Percentiles rank a stretch among this genome's conserved stretches.
These are phyloP conservation scores for Fusarium graminum DNA, from an alignment of 2,329 filamentous ascomycete genomes.

Conservation along the genomic window DNA sequence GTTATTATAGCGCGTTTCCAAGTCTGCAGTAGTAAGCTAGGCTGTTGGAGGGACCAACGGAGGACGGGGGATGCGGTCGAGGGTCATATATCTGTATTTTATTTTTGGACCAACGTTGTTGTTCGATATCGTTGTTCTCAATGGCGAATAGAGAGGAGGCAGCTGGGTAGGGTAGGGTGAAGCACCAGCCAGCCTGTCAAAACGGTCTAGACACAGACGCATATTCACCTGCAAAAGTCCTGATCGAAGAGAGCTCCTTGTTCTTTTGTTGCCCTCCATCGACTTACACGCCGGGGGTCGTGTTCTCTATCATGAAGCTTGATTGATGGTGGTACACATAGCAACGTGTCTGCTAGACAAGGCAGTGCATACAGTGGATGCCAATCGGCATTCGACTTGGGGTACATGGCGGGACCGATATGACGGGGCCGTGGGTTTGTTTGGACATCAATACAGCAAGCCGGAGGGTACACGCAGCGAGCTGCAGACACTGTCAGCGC, in stretches of 20 bases:
- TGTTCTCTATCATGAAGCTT: constrained; percentile 32
- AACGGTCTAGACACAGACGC: constrained; percentile 28
- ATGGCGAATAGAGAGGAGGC: constrained; percentile 39
- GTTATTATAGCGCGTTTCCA: constrained; percentile 30
- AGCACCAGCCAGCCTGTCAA: constrained; percentile 30
- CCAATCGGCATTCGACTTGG: constrained; percentile 49
- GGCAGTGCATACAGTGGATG: constrained; percentile 42
- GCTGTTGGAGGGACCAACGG: constrained; percentile 31
- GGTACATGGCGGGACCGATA: constrained; percentile 48
- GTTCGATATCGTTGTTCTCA: constrained; percentile 38
- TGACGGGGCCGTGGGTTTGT: constrained; percentile 46
- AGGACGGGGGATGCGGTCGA: constrained; percentile 44
- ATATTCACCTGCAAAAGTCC: constrained; percentile 31
- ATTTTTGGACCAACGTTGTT: constrained; percentile 37
- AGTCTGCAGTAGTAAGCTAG: constrained; percentile 34
- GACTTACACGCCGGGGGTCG: constrained; percentile 43
- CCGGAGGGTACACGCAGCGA: constrained; percentile 41
- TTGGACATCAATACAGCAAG: constrained; percentile 52
- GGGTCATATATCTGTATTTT: constrained; percentile 46
- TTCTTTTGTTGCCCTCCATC: constrained; percentile 20
- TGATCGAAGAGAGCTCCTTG: constrained; percentile 30
- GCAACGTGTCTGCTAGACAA: constrained; percentile 45
- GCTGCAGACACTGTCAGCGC: constrained; percentile 42
- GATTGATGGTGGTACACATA: constrained; percentile 36
- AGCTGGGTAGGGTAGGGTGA: constrained; percentile 39